A percentile compares a stretch with the other conserved stretches of the same genome.
Conservation (phyloP, 2,329 filamentous ascomycete species). For the Ceratocystis colombiana region DNA sequence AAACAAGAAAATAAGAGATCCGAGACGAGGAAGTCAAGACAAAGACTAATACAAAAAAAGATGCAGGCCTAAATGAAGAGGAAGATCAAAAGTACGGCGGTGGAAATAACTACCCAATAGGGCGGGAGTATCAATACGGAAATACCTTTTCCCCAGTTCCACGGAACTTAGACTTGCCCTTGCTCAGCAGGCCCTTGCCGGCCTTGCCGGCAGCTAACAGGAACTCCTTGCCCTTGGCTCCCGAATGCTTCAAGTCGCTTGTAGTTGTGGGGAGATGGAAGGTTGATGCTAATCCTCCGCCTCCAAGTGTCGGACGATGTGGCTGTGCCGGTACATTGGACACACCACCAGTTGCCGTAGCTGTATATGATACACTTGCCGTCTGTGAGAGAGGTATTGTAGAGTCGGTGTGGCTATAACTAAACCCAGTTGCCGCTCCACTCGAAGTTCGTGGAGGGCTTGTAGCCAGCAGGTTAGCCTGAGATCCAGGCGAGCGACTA, state of each 20-base stretch:
- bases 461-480: background rate
- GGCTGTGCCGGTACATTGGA: conserved; percentile 13
- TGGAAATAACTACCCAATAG: background rate
- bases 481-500: background rate
- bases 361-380: background rate
- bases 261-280: conserved; percentile 31
- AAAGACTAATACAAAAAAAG: background rate
- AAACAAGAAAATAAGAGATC: background rate
- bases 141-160: conserved; percentile 79
- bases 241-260: conserved; percentile 44
- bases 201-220: conserved; percentile 79
- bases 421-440: background rate
- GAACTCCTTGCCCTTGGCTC: conserved; percentile 75
- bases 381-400: background rate
- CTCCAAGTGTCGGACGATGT: conserved; percentile 27
- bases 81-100: background rate
- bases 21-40: background rate
- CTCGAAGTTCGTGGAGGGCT: background rate
- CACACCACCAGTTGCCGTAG: background rate
- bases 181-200: conserved; percentile 72
- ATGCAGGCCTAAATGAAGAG: too few species aligned
- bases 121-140: conserved; percentile 39
- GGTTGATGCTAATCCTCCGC: conserved; percentile 33
- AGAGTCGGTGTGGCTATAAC: background rate
- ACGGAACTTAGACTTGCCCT: conserved; percentile 75